A percentile compares a stretch with the other conserved stretches of the same genome.
phyloP scores from a whole-genome alignment of 129 eudicot genomes.

The Gnaphalium uliginosum region DNA sequence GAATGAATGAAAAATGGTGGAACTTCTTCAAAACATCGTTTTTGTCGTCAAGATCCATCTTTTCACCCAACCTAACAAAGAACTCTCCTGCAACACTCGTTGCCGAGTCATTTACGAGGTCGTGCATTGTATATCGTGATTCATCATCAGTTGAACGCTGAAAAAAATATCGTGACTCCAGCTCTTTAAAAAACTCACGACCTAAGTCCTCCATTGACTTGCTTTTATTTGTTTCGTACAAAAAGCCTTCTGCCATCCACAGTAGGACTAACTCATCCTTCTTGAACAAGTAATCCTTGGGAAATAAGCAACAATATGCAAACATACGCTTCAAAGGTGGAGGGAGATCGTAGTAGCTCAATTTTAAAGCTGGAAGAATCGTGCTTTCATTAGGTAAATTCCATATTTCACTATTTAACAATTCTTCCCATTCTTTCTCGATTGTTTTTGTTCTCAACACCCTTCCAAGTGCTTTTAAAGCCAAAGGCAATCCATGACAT shows the following conservation, averaged over 20 bases:
- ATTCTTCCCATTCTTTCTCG: too few relatives aligned
- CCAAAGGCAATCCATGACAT: neutral
- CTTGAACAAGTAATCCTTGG: conserved; percentile 1
- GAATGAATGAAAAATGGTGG: conserved; percentile 44
- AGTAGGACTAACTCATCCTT: conserved; percentile 3
- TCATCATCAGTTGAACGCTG: conserved; percentile 5
- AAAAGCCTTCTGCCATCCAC: conserved; percentile 37
- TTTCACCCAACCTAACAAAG: conserved; percentile 35
- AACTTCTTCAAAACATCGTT: conserved; percentile 29
- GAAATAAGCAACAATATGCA: too few relatives aligned
- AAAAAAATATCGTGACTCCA: conserved; percentile 36
- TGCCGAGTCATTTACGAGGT: conserved; percentile 39
- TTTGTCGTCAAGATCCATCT: conserved; percentile 8
- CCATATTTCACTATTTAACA: too few relatives aligned
- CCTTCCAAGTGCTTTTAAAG: conserved; percentile 4
- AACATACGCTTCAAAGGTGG: too few relatives aligned
- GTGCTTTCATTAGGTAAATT: too few relatives aligned
- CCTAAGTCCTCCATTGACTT: conserved; percentile 40
- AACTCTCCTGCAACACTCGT: conserved; percentile 34
- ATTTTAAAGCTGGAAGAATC: too few relatives aligned
- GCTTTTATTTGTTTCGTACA: conserved; percentile 3
- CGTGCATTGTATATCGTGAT: conserved; percentile 35
- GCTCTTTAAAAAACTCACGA: conserved; percentile 27
- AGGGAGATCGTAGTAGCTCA: too few relatives aligned
- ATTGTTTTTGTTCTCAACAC: conserved; percentile 10